phyloP scores from a whole-genome alignment of 805 yeast species.

The Saccharomycopsis malanga region DNA sequence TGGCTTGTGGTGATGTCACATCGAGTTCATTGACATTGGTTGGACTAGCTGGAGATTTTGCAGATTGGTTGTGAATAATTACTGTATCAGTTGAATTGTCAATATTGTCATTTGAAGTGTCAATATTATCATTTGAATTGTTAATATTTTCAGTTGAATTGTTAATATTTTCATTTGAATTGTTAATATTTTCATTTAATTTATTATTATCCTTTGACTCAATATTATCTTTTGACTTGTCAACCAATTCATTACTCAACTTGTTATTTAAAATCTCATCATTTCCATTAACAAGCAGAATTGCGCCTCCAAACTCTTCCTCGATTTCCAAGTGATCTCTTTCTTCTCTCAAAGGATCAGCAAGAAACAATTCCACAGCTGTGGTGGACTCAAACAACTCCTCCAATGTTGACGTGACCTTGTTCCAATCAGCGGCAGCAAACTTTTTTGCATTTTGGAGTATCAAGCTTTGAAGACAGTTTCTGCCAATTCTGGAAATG shows the following conservation, averaged over 20 bases:
- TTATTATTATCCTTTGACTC: neutral
- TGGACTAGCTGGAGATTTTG: neutral
- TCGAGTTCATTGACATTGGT: conserved; percentile 1
- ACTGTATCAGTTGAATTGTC: neutral
- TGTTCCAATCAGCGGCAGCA: conserved; percentile 62
- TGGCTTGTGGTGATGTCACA: neutral
- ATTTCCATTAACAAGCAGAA: too few species aligned
- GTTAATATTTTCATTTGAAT: neutral
- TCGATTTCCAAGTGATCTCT: conserved; percentile 5
- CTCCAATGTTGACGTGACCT: conserved; percentile 57
- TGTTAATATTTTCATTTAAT: neutral
- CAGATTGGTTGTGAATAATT: neutral
- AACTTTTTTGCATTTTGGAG: conserved; percentile 68
- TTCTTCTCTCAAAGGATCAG: conserved; percentile 36
- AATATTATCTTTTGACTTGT: neutral
- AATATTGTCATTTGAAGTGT: neutral
- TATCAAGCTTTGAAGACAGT: conserved; percentile 75
- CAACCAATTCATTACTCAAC: neutral
- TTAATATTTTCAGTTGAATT: neutral
- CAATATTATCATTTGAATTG: conserved; percentile 15
- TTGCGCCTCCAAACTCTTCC: conserved; percentile 4
- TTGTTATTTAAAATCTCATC: too few species aligned
- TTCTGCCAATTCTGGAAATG: conserved; percentile 88
- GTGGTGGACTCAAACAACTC: conserved; percentile 74
- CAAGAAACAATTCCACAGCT: conserved; percentile 73